Evolutionary conservation across 202 grass and related monocot genomes (phyloP).

Genomic region (Eragrostis tef): DNA sequence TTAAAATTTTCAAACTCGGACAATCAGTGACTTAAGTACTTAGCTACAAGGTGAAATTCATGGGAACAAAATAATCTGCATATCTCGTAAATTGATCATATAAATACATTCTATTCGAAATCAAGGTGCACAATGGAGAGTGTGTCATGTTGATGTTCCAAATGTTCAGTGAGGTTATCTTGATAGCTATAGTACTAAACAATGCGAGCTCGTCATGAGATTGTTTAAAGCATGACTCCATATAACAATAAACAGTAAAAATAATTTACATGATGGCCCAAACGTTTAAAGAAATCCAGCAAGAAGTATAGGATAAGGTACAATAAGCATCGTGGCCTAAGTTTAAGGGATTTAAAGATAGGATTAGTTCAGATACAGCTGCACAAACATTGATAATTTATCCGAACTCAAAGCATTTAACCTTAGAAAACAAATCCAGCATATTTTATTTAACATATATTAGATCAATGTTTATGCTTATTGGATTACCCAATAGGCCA

Average conservation of each 20-base stretch:
- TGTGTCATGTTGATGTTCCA: neutral
- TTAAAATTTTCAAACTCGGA: neutral
- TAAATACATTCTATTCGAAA: neutral
- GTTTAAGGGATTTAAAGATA: neutral
- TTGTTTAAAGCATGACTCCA: neutral
- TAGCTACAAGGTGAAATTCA: neutral
- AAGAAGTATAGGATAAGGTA: conserved; percentile 1
- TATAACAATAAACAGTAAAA: conserved; percentile 2
- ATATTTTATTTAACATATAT: conserved; percentile 1
- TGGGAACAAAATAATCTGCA: neutral
- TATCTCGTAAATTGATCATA: neutral
- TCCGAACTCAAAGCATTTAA: neutral
- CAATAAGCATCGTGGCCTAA: neutral
- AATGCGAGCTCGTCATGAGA: conserved; percentile 1
- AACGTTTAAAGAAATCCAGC: neutral
- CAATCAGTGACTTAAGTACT: neutral
- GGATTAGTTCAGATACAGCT: neutral
- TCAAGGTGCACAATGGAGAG: neutral
- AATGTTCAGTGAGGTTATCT: neutral
- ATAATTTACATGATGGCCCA: neutral
- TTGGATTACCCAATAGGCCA: conserved; percentile 13
- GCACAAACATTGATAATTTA: conserved; percentile 7
- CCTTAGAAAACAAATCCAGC: neutral
- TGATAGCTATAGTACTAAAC: conserved; percentile 8
- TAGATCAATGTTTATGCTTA: conserved; percentile 14